Conservation (phyloP, 768 basidiomycete genomes). For the Gymnopilus junonius region DNA sequence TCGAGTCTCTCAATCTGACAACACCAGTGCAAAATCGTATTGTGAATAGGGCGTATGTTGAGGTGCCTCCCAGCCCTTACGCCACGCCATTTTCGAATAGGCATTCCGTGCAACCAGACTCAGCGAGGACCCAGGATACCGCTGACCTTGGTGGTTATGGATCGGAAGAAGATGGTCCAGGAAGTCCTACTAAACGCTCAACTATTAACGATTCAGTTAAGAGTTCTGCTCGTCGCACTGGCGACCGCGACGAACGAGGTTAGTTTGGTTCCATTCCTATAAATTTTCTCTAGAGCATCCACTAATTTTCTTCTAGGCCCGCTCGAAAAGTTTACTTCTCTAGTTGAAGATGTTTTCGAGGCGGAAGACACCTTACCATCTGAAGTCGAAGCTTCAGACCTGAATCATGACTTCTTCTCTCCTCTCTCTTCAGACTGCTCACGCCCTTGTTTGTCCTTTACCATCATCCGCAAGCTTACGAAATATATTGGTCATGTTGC, state of each 20-base stretch:
- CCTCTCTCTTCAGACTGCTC: conserved; percentile 58
- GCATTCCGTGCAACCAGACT: conserved; percentile 19
- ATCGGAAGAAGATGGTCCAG: conserved; percentile 50
- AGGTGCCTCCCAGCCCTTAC: conserved; percentile 50
- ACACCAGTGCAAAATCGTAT: conserved; percentile 39
- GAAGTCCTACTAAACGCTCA: conserved; percentile 33
- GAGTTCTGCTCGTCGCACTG: conserved; percentile 62
- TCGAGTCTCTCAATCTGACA: conserved; percentile 14
- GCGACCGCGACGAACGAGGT: conserved; percentile 82
- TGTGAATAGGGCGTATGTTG: conserved; percentile 49
- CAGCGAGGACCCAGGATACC: conserved; percentile 38
- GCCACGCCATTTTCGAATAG: conserved; percentile 47
- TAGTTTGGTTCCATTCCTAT: conserved; percentile 16
- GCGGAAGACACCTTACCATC: conserved; percentile 65
- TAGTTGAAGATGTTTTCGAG: conserved; percentile 88
- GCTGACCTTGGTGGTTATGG: conserved; percentile 63
- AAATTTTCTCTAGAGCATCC: not conserved
- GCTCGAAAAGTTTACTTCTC: conserved; percentile 73
- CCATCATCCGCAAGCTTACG: conserved; percentile 67
- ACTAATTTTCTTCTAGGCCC: conserved; percentile 47
- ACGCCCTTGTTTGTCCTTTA: conserved; percentile 62
- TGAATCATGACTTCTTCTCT: conserved; percentile 69
- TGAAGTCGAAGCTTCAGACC: conserved; percentile 66
- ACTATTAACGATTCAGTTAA: conserved; percentile 39
- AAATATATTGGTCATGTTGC: conserved; percentile 71